These are phyloP conservation scores for Theileria parva DNA, from an alignment of 169 alveolate genomes.

Conservation along the genomic window DNA sequence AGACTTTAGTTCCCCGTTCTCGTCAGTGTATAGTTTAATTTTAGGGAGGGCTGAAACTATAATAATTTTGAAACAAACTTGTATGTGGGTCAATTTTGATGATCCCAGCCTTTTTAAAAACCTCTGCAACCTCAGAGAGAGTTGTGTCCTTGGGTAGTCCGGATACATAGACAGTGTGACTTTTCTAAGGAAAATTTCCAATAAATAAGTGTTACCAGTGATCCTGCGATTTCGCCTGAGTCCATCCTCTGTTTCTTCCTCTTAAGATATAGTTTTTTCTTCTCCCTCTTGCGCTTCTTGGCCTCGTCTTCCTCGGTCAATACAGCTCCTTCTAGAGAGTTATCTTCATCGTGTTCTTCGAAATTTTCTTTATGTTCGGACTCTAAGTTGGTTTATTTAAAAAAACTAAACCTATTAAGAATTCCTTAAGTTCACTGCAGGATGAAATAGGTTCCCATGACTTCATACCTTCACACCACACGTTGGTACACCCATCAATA, in stretches of 20 bases:
- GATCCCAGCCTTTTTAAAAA: slow-evolving; percentile 83
- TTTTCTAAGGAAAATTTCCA: slow-evolving; percentile 81
- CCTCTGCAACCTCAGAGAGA: slow-evolving; percentile 69
- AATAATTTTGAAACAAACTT: slow-evolving; percentile 43
- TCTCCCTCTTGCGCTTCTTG: slow-evolving; percentile 93
- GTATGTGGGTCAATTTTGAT: slow-evolving; percentile 82
- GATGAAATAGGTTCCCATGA: slow-evolving; percentile 43
- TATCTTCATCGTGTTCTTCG: neutral
- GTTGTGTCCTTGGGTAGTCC: slow-evolving; percentile 79
- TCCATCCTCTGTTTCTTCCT: slow-evolving; percentile 58
- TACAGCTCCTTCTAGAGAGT: slow-evolving; percentile 6
- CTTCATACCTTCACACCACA: slow-evolving; percentile 66
- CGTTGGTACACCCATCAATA: slow-evolving; percentile 26
- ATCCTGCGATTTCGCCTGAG: slow-evolving; percentile 49
- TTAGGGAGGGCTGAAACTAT: slow-evolving; percentile 71
- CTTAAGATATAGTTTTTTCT: slow-evolving; percentile 79
- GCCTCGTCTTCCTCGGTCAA: slow-evolving; percentile 85
- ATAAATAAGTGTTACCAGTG: neutral
- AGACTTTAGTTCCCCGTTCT: slow-evolving; percentile 72
- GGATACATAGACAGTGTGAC: slow-evolving; percentile 73
- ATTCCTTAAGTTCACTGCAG: slow-evolving; percentile 27
- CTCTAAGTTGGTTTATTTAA: neutral
- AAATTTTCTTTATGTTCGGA: neutral
- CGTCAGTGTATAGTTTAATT: slow-evolving; percentile 77
- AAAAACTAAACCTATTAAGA: slow-evolving; percentile 12